Conservation (phyloP, 1,139 yeast genomes). For the Magnusiomyces suaveolens region DNA sequence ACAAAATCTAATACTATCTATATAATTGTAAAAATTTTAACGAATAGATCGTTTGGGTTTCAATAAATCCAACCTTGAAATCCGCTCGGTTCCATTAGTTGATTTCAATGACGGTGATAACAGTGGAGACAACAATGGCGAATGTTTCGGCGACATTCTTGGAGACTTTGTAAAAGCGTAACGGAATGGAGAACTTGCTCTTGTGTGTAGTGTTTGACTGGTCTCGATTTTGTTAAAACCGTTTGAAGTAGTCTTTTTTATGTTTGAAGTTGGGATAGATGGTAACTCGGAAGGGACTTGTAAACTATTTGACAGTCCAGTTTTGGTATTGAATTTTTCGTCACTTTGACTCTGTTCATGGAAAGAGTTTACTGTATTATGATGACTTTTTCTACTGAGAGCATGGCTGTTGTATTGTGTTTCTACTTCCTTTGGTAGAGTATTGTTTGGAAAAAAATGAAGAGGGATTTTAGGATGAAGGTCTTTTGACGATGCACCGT, state of each 20-base stretch:
- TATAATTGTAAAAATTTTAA: no score
- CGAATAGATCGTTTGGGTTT: background rate
- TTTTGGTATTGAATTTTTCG: no score
- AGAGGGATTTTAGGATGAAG: background rate
- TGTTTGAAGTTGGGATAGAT: background rate
- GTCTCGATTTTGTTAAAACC: background rate
- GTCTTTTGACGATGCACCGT: background rate
- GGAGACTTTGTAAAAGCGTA: background rate
- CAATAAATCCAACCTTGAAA: conserved; percentile 1
- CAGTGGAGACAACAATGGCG: background rate
- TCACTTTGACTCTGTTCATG: no score
- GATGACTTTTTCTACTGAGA: no score
- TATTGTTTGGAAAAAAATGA: no score
- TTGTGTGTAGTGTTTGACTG: background rate
- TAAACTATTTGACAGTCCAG: no score
- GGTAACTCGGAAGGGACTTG: background rate
- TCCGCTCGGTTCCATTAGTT: background rate
- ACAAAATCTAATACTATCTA: no score
- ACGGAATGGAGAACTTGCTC: background rate
- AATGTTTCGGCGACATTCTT: background rate
- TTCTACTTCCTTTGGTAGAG: no score
- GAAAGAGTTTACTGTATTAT: no score
- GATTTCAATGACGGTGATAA: background rate
- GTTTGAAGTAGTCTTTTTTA: no score
- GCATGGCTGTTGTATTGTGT: no score